Evolutionary conservation across 768 basidiomycete genomes (phyloP), one percentile per base, ranked within the genome.

Genomic region (Hygrocybe punicea): DNA sequence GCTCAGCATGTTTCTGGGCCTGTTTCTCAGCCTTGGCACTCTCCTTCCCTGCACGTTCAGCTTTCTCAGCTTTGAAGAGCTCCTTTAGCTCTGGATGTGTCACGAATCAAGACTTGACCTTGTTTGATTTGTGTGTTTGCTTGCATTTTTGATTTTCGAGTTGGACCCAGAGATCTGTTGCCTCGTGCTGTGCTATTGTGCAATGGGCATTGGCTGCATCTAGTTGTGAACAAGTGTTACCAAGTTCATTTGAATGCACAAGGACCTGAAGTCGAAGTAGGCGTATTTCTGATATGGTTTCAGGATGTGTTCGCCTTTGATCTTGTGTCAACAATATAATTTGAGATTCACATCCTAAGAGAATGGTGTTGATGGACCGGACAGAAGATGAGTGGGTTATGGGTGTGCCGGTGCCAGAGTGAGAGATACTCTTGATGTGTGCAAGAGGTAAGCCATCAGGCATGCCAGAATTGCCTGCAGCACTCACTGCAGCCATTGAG

Each of bases 1-100:
- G 25, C 36, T 56, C 46, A n/a, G 50, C 55, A 23, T 19, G 19
- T 35, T 56, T 60, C 44, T 51, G 25, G n/a, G 58, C 58, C 50
- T 60, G 48, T 36, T 56, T 60, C 44, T 60, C 54, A 39, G 55
- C 39, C 19, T 21, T 23, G 14, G 33, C 39, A 8, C 44, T 54
- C 33, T 54, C 58, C 44, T 47, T 19, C 25, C 55, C 42, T 21
- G 9, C 23, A 37, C 44, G 14, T 17, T 45, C 58, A 17, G 53
- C 53, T 14, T 54, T 36, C 33, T 55, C 40, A 23, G 42, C 39
- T 21, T 60, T 39, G 25, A 56, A 56, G 13, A 37, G 36, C 37
- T 39, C 58, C 44, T 25, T 40, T 14, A 56, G 40, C 33, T 51
- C 49, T 19, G 35, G 33, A 24, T 25, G 39, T n/a, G 55, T 60